A percentile compares a stretch with the other conserved stretches of the same genome.
Conservation (phyloP, 352 stramenopile genomes). For the Aphanomyces stellatus region DNA sequence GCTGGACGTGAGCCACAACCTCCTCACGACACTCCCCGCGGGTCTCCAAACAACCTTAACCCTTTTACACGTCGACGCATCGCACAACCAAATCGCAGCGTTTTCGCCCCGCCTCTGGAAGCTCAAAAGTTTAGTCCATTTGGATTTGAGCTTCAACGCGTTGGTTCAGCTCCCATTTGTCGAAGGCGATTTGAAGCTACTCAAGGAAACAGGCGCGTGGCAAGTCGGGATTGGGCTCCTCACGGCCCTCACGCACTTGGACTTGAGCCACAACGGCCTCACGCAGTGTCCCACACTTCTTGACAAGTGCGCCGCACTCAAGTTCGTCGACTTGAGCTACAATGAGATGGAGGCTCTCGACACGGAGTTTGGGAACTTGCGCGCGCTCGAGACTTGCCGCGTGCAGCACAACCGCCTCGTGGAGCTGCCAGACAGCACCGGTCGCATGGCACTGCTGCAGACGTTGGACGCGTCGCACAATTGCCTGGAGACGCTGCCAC, state of each 20-base stretch:
- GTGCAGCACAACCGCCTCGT: slow-evolving; percentile 38
- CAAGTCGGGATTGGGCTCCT: slow-evolving; percentile 54
- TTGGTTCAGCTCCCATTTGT: slow-evolving; percentile 48
- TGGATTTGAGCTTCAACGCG: slow-evolving; percentile 48
- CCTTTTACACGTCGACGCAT: slow-evolving; percentile 36
- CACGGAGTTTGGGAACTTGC: slow-evolving; percentile 34
- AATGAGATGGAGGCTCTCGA: slow-evolving; percentile 35
- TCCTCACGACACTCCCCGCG: slow-evolving; percentile 45
- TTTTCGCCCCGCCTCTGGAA: slow-evolving; percentile 69
- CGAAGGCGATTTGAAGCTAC: slow-evolving; percentile 54
- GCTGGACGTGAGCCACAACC: slow-evolving; percentile 51
- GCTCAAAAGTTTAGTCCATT: slow-evolving; percentile 30
- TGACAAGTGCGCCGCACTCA: slow-evolving; percentile 10
- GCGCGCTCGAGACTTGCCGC: slow-evolving; percentile 28
- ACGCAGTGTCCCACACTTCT: background rate
- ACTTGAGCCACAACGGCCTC: slow-evolving; percentile 50
- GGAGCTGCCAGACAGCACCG: slow-evolving; percentile 34
- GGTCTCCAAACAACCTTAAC: slow-evolving; percentile 54
- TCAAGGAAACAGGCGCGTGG: slow-evolving; percentile 65
- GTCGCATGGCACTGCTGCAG: slow-evolving; percentile 30
- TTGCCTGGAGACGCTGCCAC: slow-evolving; percentile 29
- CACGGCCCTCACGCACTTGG: slow-evolving; percentile 29
- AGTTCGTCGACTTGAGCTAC: slow-evolving; percentile 37
- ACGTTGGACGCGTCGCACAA: slow-evolving; percentile 38
- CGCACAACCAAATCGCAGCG: slow-evolving; percentile 43